These are phyloP conservation scores for Blastomyces parvus DNA, from an alignment of 2,329 filamentous ascomycete genomes.

Conservation along the genomic window DNA sequence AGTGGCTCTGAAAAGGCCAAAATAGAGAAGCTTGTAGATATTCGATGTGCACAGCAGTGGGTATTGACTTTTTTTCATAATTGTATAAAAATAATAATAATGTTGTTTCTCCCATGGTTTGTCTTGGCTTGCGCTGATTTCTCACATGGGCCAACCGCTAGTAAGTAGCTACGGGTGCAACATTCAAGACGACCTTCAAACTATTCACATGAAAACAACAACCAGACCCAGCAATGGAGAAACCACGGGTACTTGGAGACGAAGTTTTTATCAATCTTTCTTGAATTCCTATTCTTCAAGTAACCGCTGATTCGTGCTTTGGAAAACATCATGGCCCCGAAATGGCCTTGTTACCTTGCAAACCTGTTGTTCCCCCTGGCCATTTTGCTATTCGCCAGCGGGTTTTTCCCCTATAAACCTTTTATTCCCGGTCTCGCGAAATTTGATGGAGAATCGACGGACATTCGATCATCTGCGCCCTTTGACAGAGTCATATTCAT, in stretches of 20 bases:
- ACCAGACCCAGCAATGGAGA: neutral
- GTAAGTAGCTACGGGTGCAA: no score
- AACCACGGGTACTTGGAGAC: neutral
- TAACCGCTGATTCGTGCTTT: neutral
- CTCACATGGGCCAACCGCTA: no score
- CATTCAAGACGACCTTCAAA: no score
- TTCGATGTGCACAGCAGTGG: neutral
- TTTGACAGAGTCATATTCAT: constrained; percentile 94
- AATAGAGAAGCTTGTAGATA: neutral
- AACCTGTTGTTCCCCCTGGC: constrained; percentile 63
- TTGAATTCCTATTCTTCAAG: neutral
- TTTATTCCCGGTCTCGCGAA: constrained; percentile 75
- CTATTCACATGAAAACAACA: neutral
- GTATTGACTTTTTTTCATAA: neutral
- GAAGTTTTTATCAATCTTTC: neutral
- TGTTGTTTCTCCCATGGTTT: no score
- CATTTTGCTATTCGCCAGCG: constrained; percentile 67
- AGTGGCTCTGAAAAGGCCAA: neutral
- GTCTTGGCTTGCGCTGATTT: neutral
- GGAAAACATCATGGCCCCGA: constrained; percentile 10
- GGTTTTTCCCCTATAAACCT: constrained; percentile 97
- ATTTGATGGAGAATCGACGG: constrained; percentile 47
- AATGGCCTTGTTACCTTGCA: constrained; percentile 23
- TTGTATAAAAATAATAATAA: no score
- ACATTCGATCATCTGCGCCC: constrained; percentile 51